Evolutionary conservation across 1,139 yeast genomes (phyloP), one percentile per base, ranked within the genome.

Genomic region (Suhomyces bribrorum): DNA sequence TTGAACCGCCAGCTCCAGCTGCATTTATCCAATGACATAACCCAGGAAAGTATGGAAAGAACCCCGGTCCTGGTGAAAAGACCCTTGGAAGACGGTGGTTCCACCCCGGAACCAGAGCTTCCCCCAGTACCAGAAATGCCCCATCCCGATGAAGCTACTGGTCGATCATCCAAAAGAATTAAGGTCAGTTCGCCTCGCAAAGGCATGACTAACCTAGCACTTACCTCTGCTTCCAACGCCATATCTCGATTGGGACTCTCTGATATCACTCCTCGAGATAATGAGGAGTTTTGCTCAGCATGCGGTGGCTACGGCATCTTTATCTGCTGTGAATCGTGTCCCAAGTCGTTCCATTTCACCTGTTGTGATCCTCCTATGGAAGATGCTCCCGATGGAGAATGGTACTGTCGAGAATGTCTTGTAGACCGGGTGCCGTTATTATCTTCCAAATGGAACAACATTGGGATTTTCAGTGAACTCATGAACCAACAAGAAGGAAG

Each of bases 271-370:
- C 53, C 65, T 37, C 53, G 66, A 45, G 74, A 79, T 45, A 92
- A 92, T 57, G 94, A 90, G 48, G 98, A 92, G 60, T 89, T 75
- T 57, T 92, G 98, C 55, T 72, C 86, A 16, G 75, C 94, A 0
- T 92, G 98, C 63, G 89, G 94, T 1, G 88, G 89, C 18, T 71
- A 90, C 0, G 98, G 98, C 7, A 73, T 86, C 26, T 88, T 92
- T 48, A 71, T 92, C 22, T 92, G 97, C 61, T 92, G 98, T 64
- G 98, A 92, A 51, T 73, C 86, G 2, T 92, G 98, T 61, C 96
- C 97, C 0, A 77, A 76, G 53, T 86, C 96, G 1, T 92, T 90
- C 60, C 98, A 92, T 57, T 88, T 92, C 55, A 73, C 86, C 9
- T 92, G 98, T 59, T 78, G 92, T 46, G 86, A 87, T 50, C 97